phyloP scores from a whole-genome alignment of 495 filamentous ascomycete genomes.

The Cairneyella variabilis region DNA sequence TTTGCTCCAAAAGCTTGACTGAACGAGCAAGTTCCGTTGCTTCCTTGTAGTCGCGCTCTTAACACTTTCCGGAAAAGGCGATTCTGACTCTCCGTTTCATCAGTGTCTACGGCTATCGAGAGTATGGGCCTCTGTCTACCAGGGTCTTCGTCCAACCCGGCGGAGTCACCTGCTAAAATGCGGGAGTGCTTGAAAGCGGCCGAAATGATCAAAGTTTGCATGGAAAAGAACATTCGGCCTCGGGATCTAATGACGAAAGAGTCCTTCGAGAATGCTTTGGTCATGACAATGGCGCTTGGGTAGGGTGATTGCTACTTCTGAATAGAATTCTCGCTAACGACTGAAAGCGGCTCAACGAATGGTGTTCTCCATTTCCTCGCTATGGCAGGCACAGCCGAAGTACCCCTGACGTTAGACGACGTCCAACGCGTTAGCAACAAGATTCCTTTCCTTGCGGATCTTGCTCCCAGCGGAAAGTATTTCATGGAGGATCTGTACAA shows the following conservation, averaged over 20 bases:
- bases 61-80: no score
- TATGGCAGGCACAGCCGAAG: constrained; percentile 86
- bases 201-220: constrained; percentile 76
- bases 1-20: no score
- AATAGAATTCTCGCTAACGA: constrained; percentile 4
- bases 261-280: constrained; percentile 89
- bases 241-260: constrained; percentile 78
- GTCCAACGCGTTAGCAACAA: constrained; percentile 83
- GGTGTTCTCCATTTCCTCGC: constrained; percentile 92
- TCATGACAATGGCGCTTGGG: constrained; percentile 89
- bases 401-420: constrained; percentile 81
- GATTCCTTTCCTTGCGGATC: constrained; percentile 89
- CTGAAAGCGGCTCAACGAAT: constrained; percentile 72
- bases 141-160: constrained; percentile 86
- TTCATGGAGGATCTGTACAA: constrained; percentile 96
- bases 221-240: constrained; percentile 85
- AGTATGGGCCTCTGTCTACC: constrained; percentile 90
- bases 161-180: constrained; percentile 82
- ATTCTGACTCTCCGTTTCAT: no score
- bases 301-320: neutral
- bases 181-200: constrained; percentile 87
- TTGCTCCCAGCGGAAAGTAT: constrained; percentile 83
- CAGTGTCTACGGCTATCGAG: constrained; percentile 95
- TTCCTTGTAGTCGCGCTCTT: no score
- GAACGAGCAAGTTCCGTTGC: no score